A percentile compares a stretch with the other conserved stretches of the same genome.
Evolutionary conservation across 2,329 filamentous ascomycete genomes (phyloP).

Genomic region (Calonectria multiphialidica): DNA sequence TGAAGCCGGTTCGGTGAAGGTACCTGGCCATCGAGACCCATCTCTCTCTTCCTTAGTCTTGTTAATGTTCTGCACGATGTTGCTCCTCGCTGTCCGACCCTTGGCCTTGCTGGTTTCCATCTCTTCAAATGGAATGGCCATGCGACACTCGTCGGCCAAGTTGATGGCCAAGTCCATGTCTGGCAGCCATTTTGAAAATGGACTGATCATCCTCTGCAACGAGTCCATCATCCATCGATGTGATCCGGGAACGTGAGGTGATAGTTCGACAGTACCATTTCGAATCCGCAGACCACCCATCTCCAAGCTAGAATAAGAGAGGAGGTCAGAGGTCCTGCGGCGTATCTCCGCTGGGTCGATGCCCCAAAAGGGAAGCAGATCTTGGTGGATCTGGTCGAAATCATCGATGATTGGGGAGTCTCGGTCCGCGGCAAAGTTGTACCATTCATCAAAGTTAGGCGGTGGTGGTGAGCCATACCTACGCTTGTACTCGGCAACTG

Average conservation of each 20-base stretch:
- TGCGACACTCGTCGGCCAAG: conserved; percentile 72
- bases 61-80: neutral
- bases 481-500: conserved; percentile 57
- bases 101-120: conserved; percentile 70
- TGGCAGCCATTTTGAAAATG: conserved; percentile 77
- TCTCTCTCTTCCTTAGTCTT: conserved; percentile 2
- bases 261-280: conserved; percentile 66
- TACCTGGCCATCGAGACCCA: conserved; percentile 30
- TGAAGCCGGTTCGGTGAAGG: conserved; percentile 23
- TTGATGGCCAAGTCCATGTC: conserved; percentile 87
- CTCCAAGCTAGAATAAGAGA: conserved; percentile 47
- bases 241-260: conserved; percentile 46
- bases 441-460: conserved; percentile 85
- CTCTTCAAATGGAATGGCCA: conserved; percentile 69
- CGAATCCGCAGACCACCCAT: conserved; percentile 66
- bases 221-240: conserved; percentile 53
- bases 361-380: conserved; percentile 83
- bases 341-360: conserved; percentile 74
- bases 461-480: conserved; percentile 74
- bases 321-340: conserved; percentile 56
- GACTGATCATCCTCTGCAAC: conserved; percentile 72
- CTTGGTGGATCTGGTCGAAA: conserved; percentile 79
- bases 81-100: conserved; percentile 49
- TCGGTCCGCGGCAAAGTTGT: conserved; percentile 73
- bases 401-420: conserved; percentile 79